Base-by-base conservation (phyloP, 1,284 basidiomycete species). In the Schizophyllum commune region DNA sequence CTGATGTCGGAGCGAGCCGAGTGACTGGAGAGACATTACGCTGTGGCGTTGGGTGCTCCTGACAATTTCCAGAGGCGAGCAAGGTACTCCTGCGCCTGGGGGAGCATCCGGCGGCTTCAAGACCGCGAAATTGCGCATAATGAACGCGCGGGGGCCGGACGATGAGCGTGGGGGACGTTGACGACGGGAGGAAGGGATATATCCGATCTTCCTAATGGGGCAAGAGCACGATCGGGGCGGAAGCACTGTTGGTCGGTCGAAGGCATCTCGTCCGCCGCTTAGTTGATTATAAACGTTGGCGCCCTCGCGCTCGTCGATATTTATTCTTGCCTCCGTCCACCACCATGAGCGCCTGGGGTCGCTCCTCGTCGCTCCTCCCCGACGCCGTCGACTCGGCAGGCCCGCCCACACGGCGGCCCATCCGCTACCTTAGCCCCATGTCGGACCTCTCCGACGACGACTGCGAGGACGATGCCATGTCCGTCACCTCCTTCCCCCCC, bases 401-500 rank as follows among this genome's bases (percentile, higher is more conserved):
- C 39, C 39, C 39, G 39, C 39, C 39, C 2, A 47, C 39, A 17
- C 39, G 39, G 39, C 39, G 39, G 39, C 39, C 39, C 39, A 47
- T 47, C 2, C 39, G 39, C 17, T 47, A 47, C 39, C 9, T 47
- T 3, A 47, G 39, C 39, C 39, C 39, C 39, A 47, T 47, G 39
- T 47, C 39, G 39, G 39, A 47, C 39, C 17, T 47, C 65, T 33
- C 60, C 52, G 71, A 75, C 64, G 70, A 59, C 61, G 72, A 75
- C 65, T 67, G 69, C 58, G 74, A 77, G 63, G 58, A 69, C 68
- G 72, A 74, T 52, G 59, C 62, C 9, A 67, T 64, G 58, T 75
- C 79, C 20, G 64, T 72, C 19, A 67, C 73, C 55, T 80, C 80
- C 7, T 58, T 74, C 19, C 72, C 76, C 63, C 73, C 71, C 32